These are phyloP conservation scores for Agrocybe pediades DNA, from an alignment of 768 basidiomycete species.

Conservation along the genomic window DNA sequence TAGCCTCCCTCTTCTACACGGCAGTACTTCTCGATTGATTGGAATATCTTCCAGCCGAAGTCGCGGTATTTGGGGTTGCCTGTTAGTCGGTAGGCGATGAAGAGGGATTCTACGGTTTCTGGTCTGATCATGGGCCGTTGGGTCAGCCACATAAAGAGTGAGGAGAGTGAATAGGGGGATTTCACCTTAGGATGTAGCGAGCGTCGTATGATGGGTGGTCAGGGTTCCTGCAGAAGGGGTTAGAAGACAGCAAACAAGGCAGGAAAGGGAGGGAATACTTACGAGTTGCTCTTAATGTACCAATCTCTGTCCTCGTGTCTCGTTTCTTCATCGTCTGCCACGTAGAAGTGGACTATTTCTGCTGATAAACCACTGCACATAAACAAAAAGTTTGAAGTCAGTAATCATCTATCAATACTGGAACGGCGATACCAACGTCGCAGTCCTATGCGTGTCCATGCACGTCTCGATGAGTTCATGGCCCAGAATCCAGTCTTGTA, in stretches of 20 bases:
- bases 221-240: slow-evolving; percentile 20
- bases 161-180: background rate
- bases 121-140: slow-evolving; percentile 49
- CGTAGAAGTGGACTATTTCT: slow-evolving; percentile 86
- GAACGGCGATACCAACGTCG: slow-evolving; percentile 58
- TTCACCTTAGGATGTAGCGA: slow-evolving; percentile 83
- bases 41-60: slow-evolving; percentile 89
- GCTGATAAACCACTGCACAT: slow-evolving; percentile 73
- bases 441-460: slow-evolving; percentile 79
- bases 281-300: slow-evolving; percentile 86
- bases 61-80: slow-evolving; percentile 81
- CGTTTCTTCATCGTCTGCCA: slow-evolving; percentile 51
- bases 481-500: slow-evolving; percentile 83
- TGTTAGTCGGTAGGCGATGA: slow-evolving; percentile 87
- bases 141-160: background rate
- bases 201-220: slow-evolving; percentile 69
- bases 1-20: slow-evolving; percentile 80
- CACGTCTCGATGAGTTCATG: slow-evolving; percentile 86
- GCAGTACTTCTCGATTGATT: slow-evolving; percentile 86
- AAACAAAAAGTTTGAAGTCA: background rate
- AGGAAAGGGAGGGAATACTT: background rate
- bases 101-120: slow-evolving; percentile 92
- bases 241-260: background rate
- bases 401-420: slow-evolving; percentile 19
- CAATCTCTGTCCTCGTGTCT: slow-evolving; percentile 60